phyloP scores from a whole-genome alignment of 148 eudicot genomes.

The Polygonum aviculare region DNA sequence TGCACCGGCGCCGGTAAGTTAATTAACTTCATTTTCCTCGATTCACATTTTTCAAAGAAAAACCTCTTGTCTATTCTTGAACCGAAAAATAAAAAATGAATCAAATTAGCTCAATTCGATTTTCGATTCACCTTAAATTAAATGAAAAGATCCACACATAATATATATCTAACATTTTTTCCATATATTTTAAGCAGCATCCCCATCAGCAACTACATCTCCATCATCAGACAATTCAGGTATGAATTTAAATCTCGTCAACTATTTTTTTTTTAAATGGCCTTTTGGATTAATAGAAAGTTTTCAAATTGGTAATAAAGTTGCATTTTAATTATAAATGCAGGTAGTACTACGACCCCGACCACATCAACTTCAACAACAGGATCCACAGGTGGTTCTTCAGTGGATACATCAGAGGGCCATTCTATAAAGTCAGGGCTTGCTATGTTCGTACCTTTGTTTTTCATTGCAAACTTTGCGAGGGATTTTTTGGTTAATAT shows the following conservation, averaged over 20 bases:
- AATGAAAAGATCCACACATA: no score
- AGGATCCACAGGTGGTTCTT: background rate
- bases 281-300: no score
- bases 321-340: background rate
- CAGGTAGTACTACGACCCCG: background rate
- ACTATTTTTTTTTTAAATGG: no score
- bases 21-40: no score
- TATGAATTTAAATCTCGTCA: background rate
- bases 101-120: no score
- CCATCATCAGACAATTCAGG: background rate
- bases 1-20: conserved; percentile 19
- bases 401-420: background rate
- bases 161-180: background rate
- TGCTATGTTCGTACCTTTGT: background rate
- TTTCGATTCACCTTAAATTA: no score
- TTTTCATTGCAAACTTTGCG: background rate
- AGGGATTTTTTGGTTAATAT: background rate
- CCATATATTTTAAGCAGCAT: background rate
- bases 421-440: background rate
- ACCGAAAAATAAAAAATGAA: no score
- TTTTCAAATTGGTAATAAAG: no score
- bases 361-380: background rate
- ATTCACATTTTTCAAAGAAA: no score
- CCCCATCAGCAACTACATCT: background rate
- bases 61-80: no score